Evolutionary conservation across 352 stramenopile species (phyloP).

Genomic region (Plasmopara halstedii): DNA sequence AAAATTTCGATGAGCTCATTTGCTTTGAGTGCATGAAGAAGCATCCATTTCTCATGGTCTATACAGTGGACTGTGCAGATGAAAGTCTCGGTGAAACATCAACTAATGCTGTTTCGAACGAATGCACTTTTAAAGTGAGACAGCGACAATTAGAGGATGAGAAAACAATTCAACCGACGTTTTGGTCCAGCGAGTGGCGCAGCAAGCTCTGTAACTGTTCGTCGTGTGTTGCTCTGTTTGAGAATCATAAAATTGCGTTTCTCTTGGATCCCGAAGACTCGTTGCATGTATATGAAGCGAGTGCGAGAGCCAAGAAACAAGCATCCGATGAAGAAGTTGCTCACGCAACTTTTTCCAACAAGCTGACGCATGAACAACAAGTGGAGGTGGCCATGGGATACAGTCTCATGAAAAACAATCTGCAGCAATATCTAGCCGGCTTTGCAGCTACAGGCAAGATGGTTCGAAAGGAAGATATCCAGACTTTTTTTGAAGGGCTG

Average conservation of each 20-base stretch:
- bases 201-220: constrained; percentile 45
- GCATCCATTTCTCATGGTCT: constrained; percentile 54
- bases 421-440: constrained; percentile 51
- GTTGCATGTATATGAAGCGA: constrained; percentile 57
- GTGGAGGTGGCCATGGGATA: constrained; percentile 70
- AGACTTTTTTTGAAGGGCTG: constrained; percentile 56
- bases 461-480: constrained; percentile 62
- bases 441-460: constrained; percentile 59
- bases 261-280: constrained; percentile 56
- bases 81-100: not conserved
- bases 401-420: constrained; percentile 60
- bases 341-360: constrained; percentile 41
- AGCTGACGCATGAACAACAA: constrained; percentile 61
- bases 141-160: constrained; percentile 19
- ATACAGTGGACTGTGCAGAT: constrained; percentile 28
- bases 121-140: constrained; percentile 31
- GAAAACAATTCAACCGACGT: constrained; percentile 33
- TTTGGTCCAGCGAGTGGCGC: constrained; percentile 61
- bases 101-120: constrained; percentile 2
- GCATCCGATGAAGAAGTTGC: constrained; percentile 35
- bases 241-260: constrained; percentile 45
- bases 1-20: constrained; percentile 60
- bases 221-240: constrained; percentile 40
- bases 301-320: constrained; percentile 27
- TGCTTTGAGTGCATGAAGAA: constrained; percentile 57